A percentile compares a stretch with the other conserved stretches of the same genome.
phyloP scores from a whole-genome alignment of 2,329 filamentous ascomycete species.

The Nakataea oryzae region DNA sequence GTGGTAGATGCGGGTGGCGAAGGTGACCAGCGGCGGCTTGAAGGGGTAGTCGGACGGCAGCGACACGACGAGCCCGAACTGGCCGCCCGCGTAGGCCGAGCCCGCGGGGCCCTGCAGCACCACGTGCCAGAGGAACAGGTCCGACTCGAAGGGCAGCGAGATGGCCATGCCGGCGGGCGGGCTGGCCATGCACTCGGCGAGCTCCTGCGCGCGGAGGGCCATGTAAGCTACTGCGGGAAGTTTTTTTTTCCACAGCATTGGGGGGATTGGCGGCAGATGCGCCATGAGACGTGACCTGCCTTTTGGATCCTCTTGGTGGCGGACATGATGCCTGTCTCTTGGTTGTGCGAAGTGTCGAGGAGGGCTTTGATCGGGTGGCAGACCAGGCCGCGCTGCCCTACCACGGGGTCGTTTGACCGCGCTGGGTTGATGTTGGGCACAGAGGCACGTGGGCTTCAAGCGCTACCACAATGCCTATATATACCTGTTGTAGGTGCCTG shows the following conservation, averaged over 20 bases:
- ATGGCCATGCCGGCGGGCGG: constrained; percentile 38
- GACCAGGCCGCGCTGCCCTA: not conserved
- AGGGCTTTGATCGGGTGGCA: not conserved
- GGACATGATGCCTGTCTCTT: constrained; percentile 13
- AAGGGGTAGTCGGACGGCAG: constrained; percentile 81
- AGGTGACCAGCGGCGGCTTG: constrained; percentile 71
- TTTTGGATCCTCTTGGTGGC: constrained; percentile 20
- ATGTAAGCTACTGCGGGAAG: constrained; percentile 4
- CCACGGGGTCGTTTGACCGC: not conserved
- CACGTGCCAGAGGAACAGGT: constrained; percentile 44
- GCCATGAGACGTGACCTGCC: constrained; percentile 9
- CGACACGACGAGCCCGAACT: constrained; percentile 61
- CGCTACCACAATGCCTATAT: too few species aligned
- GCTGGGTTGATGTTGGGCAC: not conserved
- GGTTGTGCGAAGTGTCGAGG: not conserved
- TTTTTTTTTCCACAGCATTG: too few species aligned
- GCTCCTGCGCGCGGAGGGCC: constrained; percentile 38
- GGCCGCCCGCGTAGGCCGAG: constrained; percentile 50
- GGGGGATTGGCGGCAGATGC: not conserved
- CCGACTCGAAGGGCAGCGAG: constrained; percentile 30
- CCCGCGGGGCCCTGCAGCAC: constrained; percentile 31
- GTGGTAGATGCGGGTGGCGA: constrained; percentile 89
- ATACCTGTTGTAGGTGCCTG: too few species aligned
- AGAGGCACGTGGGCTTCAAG: not conserved
- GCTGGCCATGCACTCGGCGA: constrained; percentile 34